Evolutionary conservation across 139 green algal genomes (phyloP).

Genomic region (Chara braunii): DNA sequence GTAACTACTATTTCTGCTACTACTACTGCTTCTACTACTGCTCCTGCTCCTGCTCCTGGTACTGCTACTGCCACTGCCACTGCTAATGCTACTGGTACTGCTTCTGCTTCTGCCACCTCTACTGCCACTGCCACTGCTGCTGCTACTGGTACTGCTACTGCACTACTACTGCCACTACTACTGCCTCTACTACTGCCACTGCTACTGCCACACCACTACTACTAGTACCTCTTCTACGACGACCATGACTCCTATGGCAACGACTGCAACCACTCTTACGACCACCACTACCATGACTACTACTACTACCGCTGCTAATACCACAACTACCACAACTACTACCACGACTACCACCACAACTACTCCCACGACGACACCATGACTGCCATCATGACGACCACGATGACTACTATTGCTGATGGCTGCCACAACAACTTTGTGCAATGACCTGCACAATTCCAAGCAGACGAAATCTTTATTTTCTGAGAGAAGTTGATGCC

Average conservation of each 20-base stretch:
- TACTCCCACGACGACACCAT: too few species aligned
- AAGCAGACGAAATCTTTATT: too few species aligned
- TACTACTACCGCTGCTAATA: not conserved
- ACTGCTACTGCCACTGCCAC: not conserved
- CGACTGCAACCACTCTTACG: not conserved
- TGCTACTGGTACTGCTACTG: not conserved
- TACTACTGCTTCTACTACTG: conserved; percentile 2
- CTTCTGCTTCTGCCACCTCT: not conserved
- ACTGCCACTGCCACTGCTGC: not conserved
- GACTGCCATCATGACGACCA: too few species aligned
- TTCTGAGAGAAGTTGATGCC: too few species aligned
- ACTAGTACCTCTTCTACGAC: not conserved
- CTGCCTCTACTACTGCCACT: not conserved
- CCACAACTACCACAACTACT: not conserved
- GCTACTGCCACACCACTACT: not conserved
- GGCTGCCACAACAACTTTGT: too few species aligned
- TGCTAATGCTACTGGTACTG: not conserved
- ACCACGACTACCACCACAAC: too few species aligned
- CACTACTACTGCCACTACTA: not conserved
- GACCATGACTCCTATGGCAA: not conserved
- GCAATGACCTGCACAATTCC: too few species aligned
- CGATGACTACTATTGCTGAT: too few species aligned
- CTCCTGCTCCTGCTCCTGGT: not conserved
- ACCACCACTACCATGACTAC: not conserved
- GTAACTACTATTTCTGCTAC: not conserved